Evolutionary conservation across 1,284 basidiomycete species (phyloP).

Genomic region (Psilocybe mexicana): DNA sequence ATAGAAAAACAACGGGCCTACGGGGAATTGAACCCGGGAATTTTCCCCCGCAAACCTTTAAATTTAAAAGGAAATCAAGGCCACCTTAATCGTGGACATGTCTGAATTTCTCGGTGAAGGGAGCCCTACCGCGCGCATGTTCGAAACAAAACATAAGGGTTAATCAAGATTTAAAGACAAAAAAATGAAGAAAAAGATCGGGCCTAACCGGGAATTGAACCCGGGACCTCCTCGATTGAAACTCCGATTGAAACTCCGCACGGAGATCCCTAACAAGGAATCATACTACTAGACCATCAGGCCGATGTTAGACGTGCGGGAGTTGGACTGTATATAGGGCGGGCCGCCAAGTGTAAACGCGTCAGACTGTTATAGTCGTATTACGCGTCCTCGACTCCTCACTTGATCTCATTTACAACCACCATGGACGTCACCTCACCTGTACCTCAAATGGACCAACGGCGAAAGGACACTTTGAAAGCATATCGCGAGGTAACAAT

Average conservation of each 20-base stretch:
- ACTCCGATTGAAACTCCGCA: background rate
- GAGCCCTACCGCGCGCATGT: too few species aligned
- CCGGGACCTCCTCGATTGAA: slow-evolving; percentile 76
- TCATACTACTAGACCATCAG: slow-evolving; percentile 76
- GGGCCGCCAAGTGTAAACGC: slow-evolving; percentile 38
- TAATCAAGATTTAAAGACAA: background rate
- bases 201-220: slow-evolving; percentile 86
- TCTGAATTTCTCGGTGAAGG: too few species aligned
- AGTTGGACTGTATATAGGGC: background rate
- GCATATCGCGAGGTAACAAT: slow-evolving; percentile 61
- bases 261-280: slow-evolving; percentile 60
- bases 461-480: slow-evolving; percentile 65
- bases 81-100: too few species aligned
- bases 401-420: slow-evolving; percentile 12
- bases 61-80: too few species aligned
- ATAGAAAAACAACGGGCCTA: too few species aligned
- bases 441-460: slow-evolving; percentile 63
- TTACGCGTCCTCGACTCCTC: slow-evolving; percentile 1
- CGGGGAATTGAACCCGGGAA: too few species aligned
- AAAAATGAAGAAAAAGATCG: slow-evolving; percentile 29
- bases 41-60: too few species aligned
- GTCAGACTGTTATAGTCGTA: slow-evolving; percentile 27
- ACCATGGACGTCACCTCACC: slow-evolving; percentile 55
- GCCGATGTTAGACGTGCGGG: slow-evolving; percentile 31
- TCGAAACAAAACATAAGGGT: too few species aligned